These are phyloP conservation scores for Arctium minus DNA, from an alignment of 129 eudicot genomes.

Conservation along the genomic window DNA sequence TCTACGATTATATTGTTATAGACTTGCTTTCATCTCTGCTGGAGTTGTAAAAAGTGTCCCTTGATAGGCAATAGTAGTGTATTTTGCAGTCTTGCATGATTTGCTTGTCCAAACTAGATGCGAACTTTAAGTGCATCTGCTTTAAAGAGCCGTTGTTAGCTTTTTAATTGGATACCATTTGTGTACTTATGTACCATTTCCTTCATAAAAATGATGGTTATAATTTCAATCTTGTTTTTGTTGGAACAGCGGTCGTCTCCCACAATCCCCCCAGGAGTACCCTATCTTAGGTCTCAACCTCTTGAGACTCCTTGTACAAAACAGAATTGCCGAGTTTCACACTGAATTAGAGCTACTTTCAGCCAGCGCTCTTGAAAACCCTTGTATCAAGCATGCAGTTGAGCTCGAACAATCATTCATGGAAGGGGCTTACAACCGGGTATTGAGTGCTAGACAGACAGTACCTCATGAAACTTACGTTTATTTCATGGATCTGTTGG, in stretches of 20 bases:
- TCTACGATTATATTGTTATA: too few species aligned
- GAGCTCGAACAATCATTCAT: constrained; percentile 94
- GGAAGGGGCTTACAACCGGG: constrained; percentile 94
- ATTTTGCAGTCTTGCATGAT: too few species aligned
- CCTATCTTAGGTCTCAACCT: constrained; percentile 94
- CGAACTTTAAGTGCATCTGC: not conserved
- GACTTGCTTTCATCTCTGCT: too few species aligned
- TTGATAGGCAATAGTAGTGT: too few species aligned
- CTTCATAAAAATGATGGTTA: not conserved
- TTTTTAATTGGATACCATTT: not conserved
- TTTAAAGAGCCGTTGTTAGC: not conserved
- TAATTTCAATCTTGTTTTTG: constrained; percentile 1
- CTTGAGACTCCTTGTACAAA: constrained; percentile 90
- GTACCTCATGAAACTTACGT: constrained; percentile 92
- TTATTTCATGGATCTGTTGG: constrained; percentile 88
- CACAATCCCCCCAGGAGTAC: constrained; percentile 83
- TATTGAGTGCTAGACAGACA: constrained; percentile 87
- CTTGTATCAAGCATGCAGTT: constrained; percentile 89
- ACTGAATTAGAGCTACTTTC: constrained; percentile 90
- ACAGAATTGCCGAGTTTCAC: constrained; percentile 94
- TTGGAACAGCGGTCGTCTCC: constrained; percentile 64
- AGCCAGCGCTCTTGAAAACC: constrained; percentile 66
- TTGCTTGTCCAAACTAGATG: too few species aligned
- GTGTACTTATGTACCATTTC: not conserved
- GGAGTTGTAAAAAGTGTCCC: too few species aligned